phyloP scores from a whole-genome alignment of 1,284 basidiomycete genomes.

The Malassezia slooffiae region DNA sequence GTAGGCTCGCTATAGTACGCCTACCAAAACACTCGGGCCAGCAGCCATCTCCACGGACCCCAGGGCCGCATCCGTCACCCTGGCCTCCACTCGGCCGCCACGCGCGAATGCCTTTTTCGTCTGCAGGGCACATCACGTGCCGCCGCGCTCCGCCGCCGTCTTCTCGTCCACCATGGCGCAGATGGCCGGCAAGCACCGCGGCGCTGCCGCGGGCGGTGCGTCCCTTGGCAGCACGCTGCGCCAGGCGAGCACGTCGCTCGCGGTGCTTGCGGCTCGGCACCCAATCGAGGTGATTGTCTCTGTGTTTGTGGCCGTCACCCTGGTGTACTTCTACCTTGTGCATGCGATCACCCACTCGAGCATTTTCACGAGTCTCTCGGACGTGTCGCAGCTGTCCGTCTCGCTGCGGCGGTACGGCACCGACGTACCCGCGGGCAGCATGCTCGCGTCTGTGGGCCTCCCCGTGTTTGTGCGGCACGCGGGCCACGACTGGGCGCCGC shows the following conservation, averaged over 20 bases:
- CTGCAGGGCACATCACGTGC: no score
- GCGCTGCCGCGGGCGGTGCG: no score
- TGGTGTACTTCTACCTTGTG: conserved; percentile 83
- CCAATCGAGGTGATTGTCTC: conserved; percentile 74
- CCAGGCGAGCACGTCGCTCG: neutral
- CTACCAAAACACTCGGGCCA: no score
- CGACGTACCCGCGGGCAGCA: neutral
- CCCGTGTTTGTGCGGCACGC: conserved; percentile 6
- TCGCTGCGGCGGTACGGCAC: neutral
- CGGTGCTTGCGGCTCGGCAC: conserved; percentile 23
- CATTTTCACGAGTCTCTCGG: conserved; percentile 46
- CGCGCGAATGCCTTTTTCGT: no score
- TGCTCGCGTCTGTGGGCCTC: neutral
- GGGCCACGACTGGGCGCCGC: neutral
- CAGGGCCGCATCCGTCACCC: no score
- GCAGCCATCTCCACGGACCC: no score
- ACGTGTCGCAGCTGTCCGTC: conserved; percentile 10
- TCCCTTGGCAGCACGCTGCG: no score
- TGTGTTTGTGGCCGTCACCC: conserved; percentile 71
- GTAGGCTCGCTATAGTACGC: no score
- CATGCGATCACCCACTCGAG: conserved; percentile 61
- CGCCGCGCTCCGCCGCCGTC: no score
- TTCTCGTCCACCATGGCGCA: no score
- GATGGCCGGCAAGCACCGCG: no score
- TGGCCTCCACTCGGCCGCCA: no score